phyloP scores from a whole-genome alignment of 2,329 filamentous ascomycete species.

The Botrytis byssoidea region DNA sequence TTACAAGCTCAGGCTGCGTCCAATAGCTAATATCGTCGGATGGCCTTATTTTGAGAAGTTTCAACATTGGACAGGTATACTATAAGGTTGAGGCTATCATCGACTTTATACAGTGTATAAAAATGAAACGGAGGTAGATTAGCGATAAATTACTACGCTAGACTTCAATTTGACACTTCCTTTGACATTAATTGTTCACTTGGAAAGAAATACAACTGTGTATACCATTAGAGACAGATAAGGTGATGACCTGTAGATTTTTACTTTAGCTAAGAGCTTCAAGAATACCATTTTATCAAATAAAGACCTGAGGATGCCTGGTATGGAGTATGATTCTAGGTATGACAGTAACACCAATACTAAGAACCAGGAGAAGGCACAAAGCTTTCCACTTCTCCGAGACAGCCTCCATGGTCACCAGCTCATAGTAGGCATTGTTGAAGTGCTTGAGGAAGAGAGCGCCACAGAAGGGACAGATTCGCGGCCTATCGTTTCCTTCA shows the following conservation, averaged over 20 bases:
- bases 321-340: background rate
- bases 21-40: background rate
- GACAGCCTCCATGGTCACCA: too few species aligned
- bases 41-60: background rate
- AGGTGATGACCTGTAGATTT: background rate
- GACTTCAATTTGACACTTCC: background rate
- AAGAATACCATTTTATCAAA: background rate
- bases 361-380: too few species aligned
- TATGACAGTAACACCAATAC: background rate
- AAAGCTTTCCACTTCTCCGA: too few species aligned
- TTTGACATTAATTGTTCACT: background rate
- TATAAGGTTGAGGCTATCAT: background rate
- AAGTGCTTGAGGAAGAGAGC: too few species aligned
- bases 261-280: background rate
- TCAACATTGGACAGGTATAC: background rate
- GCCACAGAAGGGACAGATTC: too few species aligned
- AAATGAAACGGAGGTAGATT: background rate
- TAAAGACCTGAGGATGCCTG: background rate
- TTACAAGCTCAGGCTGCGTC: too few species aligned
- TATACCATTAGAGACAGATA: background rate
- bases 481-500: too few species aligned
- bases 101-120: background rate
- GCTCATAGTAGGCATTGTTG: too few species aligned
- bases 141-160: background rate
- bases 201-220: background rate